These are phyloP conservation scores for Chlorella sp. DNA, from an alignment of 139 green algal species.

Conservation along the genomic window DNA sequence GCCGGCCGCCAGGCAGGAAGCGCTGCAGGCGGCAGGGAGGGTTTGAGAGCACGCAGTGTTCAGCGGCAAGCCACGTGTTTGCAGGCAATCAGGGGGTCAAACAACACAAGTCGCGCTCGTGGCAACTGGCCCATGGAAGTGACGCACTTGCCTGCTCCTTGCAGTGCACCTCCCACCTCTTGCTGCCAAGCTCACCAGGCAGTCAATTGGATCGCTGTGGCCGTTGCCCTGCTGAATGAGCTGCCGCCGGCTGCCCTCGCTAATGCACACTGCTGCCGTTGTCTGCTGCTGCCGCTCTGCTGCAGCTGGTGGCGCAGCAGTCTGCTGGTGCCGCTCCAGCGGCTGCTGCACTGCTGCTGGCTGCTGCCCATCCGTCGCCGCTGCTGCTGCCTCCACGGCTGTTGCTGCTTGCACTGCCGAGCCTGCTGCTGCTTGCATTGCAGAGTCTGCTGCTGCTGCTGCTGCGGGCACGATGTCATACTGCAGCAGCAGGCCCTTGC, in stretches of 20 bases:
- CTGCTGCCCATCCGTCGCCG: background rate
- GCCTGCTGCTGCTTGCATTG: background rate
- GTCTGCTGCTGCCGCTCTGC: background rate
- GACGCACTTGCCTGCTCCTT: background rate
- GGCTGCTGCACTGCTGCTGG: too few species aligned
- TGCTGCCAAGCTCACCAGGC: slow-evolving; percentile 51
- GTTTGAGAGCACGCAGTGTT: background rate
- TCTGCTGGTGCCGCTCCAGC: too few species aligned
- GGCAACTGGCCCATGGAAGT: too few species aligned
- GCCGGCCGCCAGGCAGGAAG: slow-evolving; percentile 35
- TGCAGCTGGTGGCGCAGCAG: too few species aligned
- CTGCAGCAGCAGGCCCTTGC: slow-evolving; percentile 30
- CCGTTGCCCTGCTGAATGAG: slow-evolving; percentile 29
- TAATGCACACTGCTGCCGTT: background rate
- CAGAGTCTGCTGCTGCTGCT: background rate
- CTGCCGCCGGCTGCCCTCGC: slow-evolving; percentile 11
- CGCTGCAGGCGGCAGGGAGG: slow-evolving; percentile 27
- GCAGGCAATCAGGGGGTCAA: too few species aligned
- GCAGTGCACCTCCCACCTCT: background rate
- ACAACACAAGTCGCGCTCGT: too few species aligned
- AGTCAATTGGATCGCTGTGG: slow-evolving; percentile 54
- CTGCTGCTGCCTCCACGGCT: background rate
- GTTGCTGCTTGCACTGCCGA: background rate
- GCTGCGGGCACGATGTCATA: slow-evolving; percentile 17
- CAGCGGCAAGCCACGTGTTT: too few species aligned